Conservation (phyloP, 2,329 filamentous ascomycete genomes). For the Paraconiothyrium sp. region DNA sequence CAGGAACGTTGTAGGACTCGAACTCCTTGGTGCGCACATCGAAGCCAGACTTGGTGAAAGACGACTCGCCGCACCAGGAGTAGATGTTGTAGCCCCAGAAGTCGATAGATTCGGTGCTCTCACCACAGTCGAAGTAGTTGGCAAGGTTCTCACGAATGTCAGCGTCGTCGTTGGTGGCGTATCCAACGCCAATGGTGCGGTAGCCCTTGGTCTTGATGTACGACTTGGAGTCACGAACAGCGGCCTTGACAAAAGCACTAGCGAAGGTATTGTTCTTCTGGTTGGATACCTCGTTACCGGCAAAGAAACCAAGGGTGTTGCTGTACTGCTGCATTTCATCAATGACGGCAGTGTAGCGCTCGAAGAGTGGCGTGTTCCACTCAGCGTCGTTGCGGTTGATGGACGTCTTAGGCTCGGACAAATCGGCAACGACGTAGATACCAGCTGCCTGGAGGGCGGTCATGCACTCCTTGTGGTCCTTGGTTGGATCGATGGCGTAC, state of each 20-base stretch:
- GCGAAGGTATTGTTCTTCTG: conserved; percentile 86
- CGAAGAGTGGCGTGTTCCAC: conserved; percentile 82
- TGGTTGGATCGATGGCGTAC: conserved; percentile 85
- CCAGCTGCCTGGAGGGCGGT: conserved; percentile 79
- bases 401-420: conserved; percentile 81
- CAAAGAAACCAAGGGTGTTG: conserved; percentile 97
- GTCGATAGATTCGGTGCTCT: conserved; percentile 74
- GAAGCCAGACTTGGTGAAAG: conserved; percentile 80
- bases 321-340: conserved; percentile 83
- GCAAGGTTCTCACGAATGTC: conserved; percentile 83
- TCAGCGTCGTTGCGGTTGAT: conserved; percentile 82
- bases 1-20: conserved; percentile 85
- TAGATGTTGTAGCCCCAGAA: conserved; percentile 99
- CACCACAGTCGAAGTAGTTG: conserved; percentile 93
- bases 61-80: conserved; percentile 94
- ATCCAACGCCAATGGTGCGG: conserved; percentile 86
- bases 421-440: conserved; percentile 94
- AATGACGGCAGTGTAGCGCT: conserved; percentile 84
- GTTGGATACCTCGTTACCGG: conserved; percentile 97
- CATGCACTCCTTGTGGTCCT: conserved; percentile 88
- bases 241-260: conserved; percentile 95
- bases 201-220: conserved; percentile 86
- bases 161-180: conserved; percentile 93
- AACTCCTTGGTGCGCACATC: conserved; percentile 86
- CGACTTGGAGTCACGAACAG: conserved; percentile 93